Percentiles rank a stretch among this genome's conserved stretches.
These are phyloP conservation scores for Magnusiomyces magnusii DNA, from an alignment of 1,139 yeast species.

Conservation along the genomic window DNA sequence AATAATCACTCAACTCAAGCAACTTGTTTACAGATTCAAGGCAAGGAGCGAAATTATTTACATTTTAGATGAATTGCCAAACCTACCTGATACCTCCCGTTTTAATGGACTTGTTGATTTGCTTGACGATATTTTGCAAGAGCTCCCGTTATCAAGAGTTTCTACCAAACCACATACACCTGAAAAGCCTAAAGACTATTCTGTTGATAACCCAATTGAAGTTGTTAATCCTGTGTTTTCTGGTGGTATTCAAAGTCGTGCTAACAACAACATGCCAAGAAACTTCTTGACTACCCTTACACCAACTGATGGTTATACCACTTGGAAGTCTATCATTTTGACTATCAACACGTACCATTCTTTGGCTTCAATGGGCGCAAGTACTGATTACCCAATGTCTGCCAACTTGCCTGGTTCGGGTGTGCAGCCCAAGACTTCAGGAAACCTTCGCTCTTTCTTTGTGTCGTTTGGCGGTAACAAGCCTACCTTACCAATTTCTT, in stretches of 20 bases:
- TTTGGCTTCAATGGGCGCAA: conserved; percentile 27
- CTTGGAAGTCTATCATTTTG: conserved; percentile 10
- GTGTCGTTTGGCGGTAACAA: conserved; percentile 19
- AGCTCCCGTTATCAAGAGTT: background rate
- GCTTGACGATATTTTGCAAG: background rate
- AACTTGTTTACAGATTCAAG: background rate
- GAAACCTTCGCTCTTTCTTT: conserved; percentile 22
- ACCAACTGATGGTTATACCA: background rate
- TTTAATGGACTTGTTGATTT: background rate
- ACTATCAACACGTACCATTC: background rate
- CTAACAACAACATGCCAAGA: background rate
- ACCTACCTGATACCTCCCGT: background rate
- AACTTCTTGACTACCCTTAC: background rate
- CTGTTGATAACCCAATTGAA: background rate
- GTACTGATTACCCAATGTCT: conserved; percentile 24
- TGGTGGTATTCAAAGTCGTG: conserved; percentile 5
- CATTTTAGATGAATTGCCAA: background rate
- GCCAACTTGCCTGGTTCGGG: background rate
- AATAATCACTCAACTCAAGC: background rate
- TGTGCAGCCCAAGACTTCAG: conserved; percentile 17
- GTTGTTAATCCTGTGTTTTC: background rate
- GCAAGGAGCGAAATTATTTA: background rate
- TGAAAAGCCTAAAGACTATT: background rate
- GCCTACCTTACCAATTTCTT: conserved; percentile 11
- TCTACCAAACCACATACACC: background rate